These are phyloP conservation scores for Trichoderma oligosporum DNA, from an alignment of 2,329 filamentous ascomycete genomes.

Conservation along the genomic window DNA sequence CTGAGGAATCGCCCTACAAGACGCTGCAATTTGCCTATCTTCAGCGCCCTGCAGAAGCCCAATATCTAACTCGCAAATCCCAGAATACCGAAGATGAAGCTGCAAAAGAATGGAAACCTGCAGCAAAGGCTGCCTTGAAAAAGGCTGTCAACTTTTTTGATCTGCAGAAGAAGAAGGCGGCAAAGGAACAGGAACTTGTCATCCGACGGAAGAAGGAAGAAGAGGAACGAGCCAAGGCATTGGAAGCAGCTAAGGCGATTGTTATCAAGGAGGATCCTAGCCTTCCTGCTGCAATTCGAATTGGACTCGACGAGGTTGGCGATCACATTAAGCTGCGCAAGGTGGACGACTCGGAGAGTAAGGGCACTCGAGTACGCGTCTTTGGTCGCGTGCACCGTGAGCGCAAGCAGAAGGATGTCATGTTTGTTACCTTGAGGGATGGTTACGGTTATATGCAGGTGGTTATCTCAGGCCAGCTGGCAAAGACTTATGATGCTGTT, in stretches of 20 bases:
- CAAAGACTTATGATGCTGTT: slow-evolving; percentile 87
- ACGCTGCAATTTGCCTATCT: slow-evolving; percentile 73
- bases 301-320: slow-evolving; percentile 46
- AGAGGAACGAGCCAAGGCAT: slow-evolving; percentile 29
- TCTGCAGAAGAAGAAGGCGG: slow-evolving; percentile 25
- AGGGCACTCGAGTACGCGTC: slow-evolving; percentile 73
- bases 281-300: slow-evolving; percentile 73
- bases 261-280: slow-evolving; percentile 59
- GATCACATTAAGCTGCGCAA: slow-evolving; percentile 32
- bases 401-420: slow-evolving; percentile 70
- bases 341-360: slow-evolving; percentile 41
- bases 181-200: slow-evolving; percentile 24
- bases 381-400: slow-evolving; percentile 78
- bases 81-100: slow-evolving; percentile 46
- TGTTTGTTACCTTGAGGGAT: slow-evolving; percentile 82
- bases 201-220: slow-evolving; percentile 24
- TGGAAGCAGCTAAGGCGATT: slow-evolving; percentile 76
- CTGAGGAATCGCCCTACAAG: slow-evolving; percentile 74
- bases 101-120: slow-evolving; percentile 33
- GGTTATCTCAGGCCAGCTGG: slow-evolving; percentile 66
- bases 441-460: slow-evolving; percentile 53
- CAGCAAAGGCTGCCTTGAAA: slow-evolving; percentile 25
- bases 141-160: slow-evolving; percentile 25
- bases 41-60: slow-evolving; percentile 30
- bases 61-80: slow-evolving; percentile 44